Evolutionary conservation across 2,329 filamentous ascomycete genomes (phyloP), one percentile per base, ranked within the genome.

Genomic region (Neopestalotiopsis rosae): DNA sequence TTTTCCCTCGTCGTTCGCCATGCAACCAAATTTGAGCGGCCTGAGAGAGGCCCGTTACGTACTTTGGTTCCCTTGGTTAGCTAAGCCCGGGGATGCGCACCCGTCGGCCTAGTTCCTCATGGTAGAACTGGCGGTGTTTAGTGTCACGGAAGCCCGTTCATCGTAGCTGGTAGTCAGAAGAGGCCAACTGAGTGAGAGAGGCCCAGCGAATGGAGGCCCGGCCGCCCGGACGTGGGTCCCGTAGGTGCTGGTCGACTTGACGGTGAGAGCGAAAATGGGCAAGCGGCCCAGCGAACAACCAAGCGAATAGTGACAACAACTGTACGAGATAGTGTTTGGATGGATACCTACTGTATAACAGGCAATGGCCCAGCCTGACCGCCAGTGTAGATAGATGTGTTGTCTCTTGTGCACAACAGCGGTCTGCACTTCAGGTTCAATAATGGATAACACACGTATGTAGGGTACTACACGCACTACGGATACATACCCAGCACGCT

Each of bases 21-120:
- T 28, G 28, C n/a, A 34, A 17, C 34, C 6, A 40, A 61, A 28
- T 28, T 28, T 20, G 59, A 32, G 20, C 65, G 24, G 24, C 49
- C 59, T 32, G 34, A 38, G 32, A 58, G 52, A 67, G 30, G 20
- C 34, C 65, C 56, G 65, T 67, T 67, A 67, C 65, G 65, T 67
- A 67, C 34, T 42, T 59, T 52, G 34, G 45, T 38, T 52, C 45
- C 24, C n/a, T 42, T 14, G 30, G 20, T 61, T 67, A 45, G 56
- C 56, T 28, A 42, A 32, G 56, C 12, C 65, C 65, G 49, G 56
- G 65, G 56, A 67, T 59, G 45, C 24, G 20, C n/a, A 67, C 56
- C 65, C 65, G 65, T 5, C 45, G 59, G 59, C 32, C 45, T 52
- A 52, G 45, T 52, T 28, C 57, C 57, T 6, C 24, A 20, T 61